A percentile compares a stretch with the other conserved stretches of the same genome.
These are phyloP conservation scores for Anethum foeniculum DNA, from an alignment of 140 eudicot species.

Conservation along the genomic window DNA sequence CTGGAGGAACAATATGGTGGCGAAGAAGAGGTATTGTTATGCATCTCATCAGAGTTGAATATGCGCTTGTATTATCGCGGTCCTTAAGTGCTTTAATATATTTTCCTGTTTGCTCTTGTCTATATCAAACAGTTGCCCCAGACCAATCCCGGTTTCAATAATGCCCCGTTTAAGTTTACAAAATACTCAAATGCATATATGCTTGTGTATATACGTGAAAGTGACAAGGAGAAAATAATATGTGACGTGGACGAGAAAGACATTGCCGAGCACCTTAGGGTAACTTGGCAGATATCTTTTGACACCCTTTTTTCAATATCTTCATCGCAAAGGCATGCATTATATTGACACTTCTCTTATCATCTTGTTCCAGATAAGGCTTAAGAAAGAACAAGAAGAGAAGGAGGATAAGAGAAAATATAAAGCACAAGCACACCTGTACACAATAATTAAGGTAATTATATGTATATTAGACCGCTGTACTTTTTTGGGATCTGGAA, in stretches of 20 bases:
- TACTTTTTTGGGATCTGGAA: neutral
- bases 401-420: slow-evolving; percentile 74
- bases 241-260: slow-evolving; percentile 92
- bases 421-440: slow-evolving; percentile 86
- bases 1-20: slow-evolving; percentile 97
- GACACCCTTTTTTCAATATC: neutral
- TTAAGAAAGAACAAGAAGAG: slow-evolving; percentile 88
- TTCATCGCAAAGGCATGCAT: neutral
- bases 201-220: slow-evolving; percentile 93
- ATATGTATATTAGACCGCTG: neutral
- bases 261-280: slow-evolving; percentile 87
- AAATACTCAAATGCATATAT: slow-evolving; percentile 92
- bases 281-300: slow-evolving; percentile 14
- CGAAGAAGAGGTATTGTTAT: slow-evolving; percentile 76
- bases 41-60: neutral
- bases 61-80: neutral
- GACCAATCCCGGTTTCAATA: slow-evolving; percentile 80
- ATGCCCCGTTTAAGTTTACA: slow-evolving; percentile 74
- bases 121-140: slow-evolving; percentile 61
- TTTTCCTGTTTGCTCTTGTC: slow-evolving; percentile 13
- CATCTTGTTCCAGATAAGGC: slow-evolving; percentile 44
- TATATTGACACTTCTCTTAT: neutral
- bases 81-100: neutral
- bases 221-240: slow-evolving; percentile 87
- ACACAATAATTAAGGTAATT: slow-evolving; percentile 74